Evolutionary conservation across 192 early-diverging fungal genomes (phyloP).

Genomic region (Umbelopsis ramanniana): DNA sequence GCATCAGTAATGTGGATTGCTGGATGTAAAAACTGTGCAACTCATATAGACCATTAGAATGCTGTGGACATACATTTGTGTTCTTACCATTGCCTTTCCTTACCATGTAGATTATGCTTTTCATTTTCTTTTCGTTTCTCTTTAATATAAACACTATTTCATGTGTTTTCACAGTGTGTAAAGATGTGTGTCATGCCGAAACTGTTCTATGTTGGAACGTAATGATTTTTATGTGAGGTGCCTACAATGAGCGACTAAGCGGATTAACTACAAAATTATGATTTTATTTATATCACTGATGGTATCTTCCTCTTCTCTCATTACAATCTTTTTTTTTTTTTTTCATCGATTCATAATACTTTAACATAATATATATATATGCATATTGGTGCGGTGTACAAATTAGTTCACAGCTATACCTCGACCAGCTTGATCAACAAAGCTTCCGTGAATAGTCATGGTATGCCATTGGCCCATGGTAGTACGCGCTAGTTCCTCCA

Average conservation of each 20-base stretch:
- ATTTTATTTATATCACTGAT: too few relatives aligned
- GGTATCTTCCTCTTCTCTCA: too few relatives aligned
- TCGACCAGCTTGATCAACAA: conserved; percentile 25
- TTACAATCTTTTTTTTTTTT: too few relatives aligned
- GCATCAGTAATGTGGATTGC: background rate
- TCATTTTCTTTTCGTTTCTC: conserved; percentile 1
- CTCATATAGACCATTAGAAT: conserved; percentile 10
- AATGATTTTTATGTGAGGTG: too few relatives aligned
- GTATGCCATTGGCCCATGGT: conserved; percentile 27
- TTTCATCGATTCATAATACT: background rate
- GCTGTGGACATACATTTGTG: background rate
- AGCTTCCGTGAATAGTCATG: conserved; percentile 33
- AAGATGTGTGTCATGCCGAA: background rate
- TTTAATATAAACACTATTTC: conserved; percentile 6
- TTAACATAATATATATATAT: background rate
- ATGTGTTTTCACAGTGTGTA: background rate
- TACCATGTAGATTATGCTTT: conserved; percentile 12
- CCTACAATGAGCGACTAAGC: too few relatives aligned
- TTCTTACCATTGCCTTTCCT: conserved; percentile 13
- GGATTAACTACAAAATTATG: too few relatives aligned
- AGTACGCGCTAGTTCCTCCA: conserved; percentile 34
- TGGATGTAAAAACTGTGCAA: background rate
- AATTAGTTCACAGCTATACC: conserved; percentile 25
- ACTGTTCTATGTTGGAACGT: background rate
- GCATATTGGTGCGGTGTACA: background rate